Conservation (phyloP, 108 stramenopile genomes). For the Pseudonitzschia delicatissima region DNA sequence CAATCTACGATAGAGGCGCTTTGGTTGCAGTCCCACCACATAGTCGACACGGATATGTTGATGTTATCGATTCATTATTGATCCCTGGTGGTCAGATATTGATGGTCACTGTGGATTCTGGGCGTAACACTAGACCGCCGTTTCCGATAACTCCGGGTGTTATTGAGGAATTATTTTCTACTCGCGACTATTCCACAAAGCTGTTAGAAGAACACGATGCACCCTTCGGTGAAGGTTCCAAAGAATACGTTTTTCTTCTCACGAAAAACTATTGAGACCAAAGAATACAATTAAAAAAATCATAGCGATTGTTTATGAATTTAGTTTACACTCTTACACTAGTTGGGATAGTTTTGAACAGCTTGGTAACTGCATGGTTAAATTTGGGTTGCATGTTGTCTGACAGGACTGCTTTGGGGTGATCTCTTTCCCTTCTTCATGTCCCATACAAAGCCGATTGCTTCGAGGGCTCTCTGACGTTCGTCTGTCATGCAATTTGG, state of each 20-base stretch:
- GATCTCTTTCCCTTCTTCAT: conserved; percentile 4
- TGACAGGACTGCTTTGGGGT: no score
- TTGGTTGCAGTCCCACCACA: not conserved
- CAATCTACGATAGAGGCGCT: not conserved
- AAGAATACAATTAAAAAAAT: no score
- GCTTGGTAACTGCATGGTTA: no score
- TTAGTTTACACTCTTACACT: no score
- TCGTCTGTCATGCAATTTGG: conserved; percentile 47
- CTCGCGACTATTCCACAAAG: not conserved
- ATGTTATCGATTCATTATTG: not conserved
- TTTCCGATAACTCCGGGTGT: not conserved
- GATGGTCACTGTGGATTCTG: not conserved
- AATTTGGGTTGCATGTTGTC: no score
- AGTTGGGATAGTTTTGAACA: no score
- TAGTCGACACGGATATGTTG: not conserved
- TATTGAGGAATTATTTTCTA: not conserved
- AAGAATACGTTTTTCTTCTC: not conserved
- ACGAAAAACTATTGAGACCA: no score
- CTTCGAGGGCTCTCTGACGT: conserved; percentile 18
- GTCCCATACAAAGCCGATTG: conserved; percentile 11
- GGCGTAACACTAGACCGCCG: not conserved
- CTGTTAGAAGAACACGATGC: not conserved
- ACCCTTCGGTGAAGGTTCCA: not conserved
- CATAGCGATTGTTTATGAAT: no score
- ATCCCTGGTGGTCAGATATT: not conserved